Base-by-base conservation (phyloP, 148 eudicot species). In the Camellia lanceoleosa region DNA sequence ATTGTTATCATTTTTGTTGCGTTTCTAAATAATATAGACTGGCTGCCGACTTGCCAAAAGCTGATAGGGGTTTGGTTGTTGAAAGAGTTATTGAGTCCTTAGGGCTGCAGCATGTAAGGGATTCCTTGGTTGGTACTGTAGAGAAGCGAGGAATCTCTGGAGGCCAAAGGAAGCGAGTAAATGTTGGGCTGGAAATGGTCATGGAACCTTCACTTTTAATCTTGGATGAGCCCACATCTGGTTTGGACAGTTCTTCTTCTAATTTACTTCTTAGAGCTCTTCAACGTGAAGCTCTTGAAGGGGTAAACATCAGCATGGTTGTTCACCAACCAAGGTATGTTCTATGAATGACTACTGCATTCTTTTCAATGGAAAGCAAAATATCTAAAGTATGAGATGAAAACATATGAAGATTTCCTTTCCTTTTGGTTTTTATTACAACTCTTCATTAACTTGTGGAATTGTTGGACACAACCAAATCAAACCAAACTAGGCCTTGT, bases 181-280 rank as follows among this genome's bases (percentile, higher is more conserved):
- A 94, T 85, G 98, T 94, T 44, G 98, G 98, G 12, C 81, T 94
- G 23, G 97, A 94, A 87, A 91, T 94, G 98, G 98, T 94, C 52
- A 94, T 94, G 98, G 98, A 94, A 84, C 97, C 98, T 74, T 94
- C 95, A 47, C 80, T 94, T 23, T 87, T 94, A 85, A 94, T 92
- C 73, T 88, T 91, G 84, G 98, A 95, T 84, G 98, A 95, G 85
- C 97, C 98, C 6, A 95, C 98, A n/a, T 92, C 97, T 69, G 98
- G 98, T 30, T 88, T 95, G 80, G 98, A 95, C 73, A 95, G 98
- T 82, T 84, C 98, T 43, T 95, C 98, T 13, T 95, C 98, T 72
- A 95, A 88, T 81, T 88, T 95, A 79, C 92, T 95, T 77, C 89
- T 95, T 23, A 85, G 86, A 84, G 97, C 97, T 78, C 96, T 95